phyloP scores from a whole-genome alignment of 2,329 filamentous ascomycete genomes.

The Nemania diffusa region DNA sequence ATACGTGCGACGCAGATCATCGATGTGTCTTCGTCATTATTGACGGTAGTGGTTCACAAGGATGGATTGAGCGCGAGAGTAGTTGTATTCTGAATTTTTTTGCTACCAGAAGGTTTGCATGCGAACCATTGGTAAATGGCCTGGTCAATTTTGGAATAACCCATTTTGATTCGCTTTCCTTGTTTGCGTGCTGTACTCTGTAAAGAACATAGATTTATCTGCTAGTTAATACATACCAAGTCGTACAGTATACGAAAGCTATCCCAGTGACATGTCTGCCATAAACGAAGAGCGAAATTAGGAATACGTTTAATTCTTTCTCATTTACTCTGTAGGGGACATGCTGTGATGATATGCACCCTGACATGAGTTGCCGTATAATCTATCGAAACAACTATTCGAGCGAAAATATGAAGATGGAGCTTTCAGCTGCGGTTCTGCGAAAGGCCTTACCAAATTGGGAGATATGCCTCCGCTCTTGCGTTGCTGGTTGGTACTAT shows the following conservation, averaged over 20 bases:
- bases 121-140: constrained; percentile 9
- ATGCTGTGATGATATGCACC: constrained; percentile 2
- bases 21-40: constrained; percentile 12
- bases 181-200: too few relatives aligned
- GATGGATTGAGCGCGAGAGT: neutral
- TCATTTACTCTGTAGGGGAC: constrained; percentile 7
- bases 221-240: too few relatives aligned
- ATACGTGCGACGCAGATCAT: constrained; percentile 26
- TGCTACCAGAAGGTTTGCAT: neutral
- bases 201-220: too few relatives aligned
- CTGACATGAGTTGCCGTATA: constrained; percentile 14
- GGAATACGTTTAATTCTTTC: neutral
- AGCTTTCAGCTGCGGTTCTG: constrained; percentile 30
- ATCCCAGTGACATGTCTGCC: neutral
- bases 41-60: neutral
- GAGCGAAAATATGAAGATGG: constrained; percentile 9
- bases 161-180: neutral
- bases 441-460: constrained; percentile 26
- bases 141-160: too few relatives aligned
- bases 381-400: constrained; percentile 15
- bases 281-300: neutral
- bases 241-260: neutral
- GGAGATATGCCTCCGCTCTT: constrained; percentile 18
- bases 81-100: neutral
- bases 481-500: constrained; percentile 23